Evolutionary conservation across 345 rosid species (phyloP).

Genomic region (Brassica incana): DNA sequence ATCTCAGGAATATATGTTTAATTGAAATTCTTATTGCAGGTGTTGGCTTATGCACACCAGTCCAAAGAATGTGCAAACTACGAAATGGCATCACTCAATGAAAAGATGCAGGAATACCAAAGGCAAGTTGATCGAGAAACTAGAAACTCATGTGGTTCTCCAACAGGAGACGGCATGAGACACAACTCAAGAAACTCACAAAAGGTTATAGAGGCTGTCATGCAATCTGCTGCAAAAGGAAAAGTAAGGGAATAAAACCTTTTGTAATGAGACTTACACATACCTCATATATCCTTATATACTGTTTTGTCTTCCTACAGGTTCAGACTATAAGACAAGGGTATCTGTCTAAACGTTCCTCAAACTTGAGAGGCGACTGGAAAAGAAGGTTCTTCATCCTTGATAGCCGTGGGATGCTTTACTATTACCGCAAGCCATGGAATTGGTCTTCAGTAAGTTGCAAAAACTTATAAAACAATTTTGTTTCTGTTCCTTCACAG

Average conservation of each 20-base stretch:
- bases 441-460: slow-evolving; percentile 61
- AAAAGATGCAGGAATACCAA: slow-evolving; percentile 72
- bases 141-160: slow-evolving; percentile 45
- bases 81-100: slow-evolving; percentile 71
- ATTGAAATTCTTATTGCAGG: slow-evolving; percentile 40
- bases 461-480: not conserved
- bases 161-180: slow-evolving; percentile 46
- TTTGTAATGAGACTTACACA: not conserved
- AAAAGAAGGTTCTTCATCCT: slow-evolving; percentile 82
- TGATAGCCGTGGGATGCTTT: slow-evolving; percentile 80
- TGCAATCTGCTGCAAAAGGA: slow-evolving; percentile 77
- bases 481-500: not conserved
- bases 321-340: slow-evolving; percentile 83
- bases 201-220: slow-evolving; percentile 70
- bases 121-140: slow-evolving; percentile 64
- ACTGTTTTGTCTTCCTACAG: slow-evolving; percentile 36
- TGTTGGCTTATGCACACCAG: slow-evolving; percentile 77
- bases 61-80: slow-evolving; percentile 83
- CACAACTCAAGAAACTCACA: slow-evolving; percentile 56
- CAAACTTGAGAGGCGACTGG: slow-evolving; percentile 81
- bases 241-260: slow-evolving; percentile 45
- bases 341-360: slow-evolving; percentile 76
- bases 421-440: slow-evolving; percentile 79
- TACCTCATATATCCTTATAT: not conserved
- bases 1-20: not conserved